Conservation (phyloP, 768 basidiomycete genomes). For the Tylopilus sp. region DNA sequence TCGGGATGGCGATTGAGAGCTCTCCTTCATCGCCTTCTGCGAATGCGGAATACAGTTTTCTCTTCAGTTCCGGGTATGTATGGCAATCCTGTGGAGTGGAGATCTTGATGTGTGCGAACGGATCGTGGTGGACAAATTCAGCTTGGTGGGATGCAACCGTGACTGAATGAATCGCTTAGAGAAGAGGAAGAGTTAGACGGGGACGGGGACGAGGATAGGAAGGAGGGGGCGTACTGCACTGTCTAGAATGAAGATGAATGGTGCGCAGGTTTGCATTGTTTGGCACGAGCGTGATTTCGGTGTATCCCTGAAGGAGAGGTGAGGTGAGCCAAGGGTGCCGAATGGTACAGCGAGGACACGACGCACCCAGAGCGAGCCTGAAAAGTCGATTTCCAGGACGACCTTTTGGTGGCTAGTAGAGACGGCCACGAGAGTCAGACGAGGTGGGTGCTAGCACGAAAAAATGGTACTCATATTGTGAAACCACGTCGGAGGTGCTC, state of each 20-base stretch:
- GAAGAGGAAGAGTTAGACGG: conserved; percentile 20
- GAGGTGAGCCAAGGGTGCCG: conserved; percentile 20
- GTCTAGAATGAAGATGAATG: conserved; percentile 83
- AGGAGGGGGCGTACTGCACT: conserved; percentile 62
- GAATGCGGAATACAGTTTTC: conserved; percentile 85
- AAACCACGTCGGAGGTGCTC: conserved; percentile 80
- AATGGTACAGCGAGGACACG: conserved; percentile 20
- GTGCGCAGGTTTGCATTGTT: conserved; percentile 75
- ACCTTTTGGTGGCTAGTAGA: conserved; percentile 96
- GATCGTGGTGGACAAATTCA: conserved; percentile 77
- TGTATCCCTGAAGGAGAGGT: conserved; percentile 66
- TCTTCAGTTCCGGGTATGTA: conserved; percentile 88
- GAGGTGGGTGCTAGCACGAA: conserved; percentile 14
- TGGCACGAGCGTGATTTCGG: conserved; percentile 87
- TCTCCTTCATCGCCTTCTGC: conserved; percentile 95
- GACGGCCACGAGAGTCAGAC: conserved; percentile 48
- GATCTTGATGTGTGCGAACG: conserved; percentile 61
- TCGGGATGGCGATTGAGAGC: conserved; percentile 82
- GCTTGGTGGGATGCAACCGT: conserved; percentile 68
- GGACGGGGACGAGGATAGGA: conserved; percentile 12
- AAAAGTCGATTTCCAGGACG: conserved; percentile 89
- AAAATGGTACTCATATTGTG: conserved; percentile 74
- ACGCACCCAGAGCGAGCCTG: conserved; percentile 79
- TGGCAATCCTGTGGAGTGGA: conserved; percentile 77
- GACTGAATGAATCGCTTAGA: conserved; percentile 66